phyloP scores from a whole-genome alignment of 345 rosid genomes.

The Aegle marmelos region DNA sequence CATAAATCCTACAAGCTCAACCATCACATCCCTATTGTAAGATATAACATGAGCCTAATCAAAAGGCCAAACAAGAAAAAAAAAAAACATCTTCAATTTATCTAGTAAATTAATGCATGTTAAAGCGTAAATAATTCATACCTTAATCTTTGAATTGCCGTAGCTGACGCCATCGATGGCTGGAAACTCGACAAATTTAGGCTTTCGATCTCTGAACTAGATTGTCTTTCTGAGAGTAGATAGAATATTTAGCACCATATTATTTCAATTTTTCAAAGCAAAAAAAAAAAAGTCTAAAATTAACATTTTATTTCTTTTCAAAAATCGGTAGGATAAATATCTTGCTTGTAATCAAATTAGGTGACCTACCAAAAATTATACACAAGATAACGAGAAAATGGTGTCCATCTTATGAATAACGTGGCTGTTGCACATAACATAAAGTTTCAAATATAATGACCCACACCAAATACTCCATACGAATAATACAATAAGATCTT shows the following conservation, averaged over 20 bases:
- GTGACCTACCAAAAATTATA: slow-evolving; percentile 46
- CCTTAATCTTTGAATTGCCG: slow-evolving; percentile 71
- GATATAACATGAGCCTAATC: neutral
- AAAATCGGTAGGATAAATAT: slow-evolving; percentile 4
- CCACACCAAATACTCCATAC: neutral
- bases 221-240: slow-evolving; percentile 50
- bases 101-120: too few relatives aligned
- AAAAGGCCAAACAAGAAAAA: too few relatives aligned
- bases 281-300: slow-evolving; percentile 14
- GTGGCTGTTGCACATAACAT: too few relatives aligned
- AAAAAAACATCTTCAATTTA: too few relatives aligned
- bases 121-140: slow-evolving; percentile 7
- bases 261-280: neutral
- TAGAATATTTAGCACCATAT: slow-evolving; percentile 18
- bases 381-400: too few relatives aligned
- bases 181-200: slow-evolving; percentile 63
- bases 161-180: slow-evolving; percentile 41
- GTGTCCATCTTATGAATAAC: too few relatives aligned
- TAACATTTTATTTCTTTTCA: slow-evolving; percentile 3
- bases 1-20: slow-evolving; percentile 56
- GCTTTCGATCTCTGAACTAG: slow-evolving; percentile 64
- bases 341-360: slow-evolving; percentile 26
- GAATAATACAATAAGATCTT: slow-evolving; percentile 12
- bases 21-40: neutral
- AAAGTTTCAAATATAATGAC: neutral